Base-by-base conservation (phyloP, 306 rosid species). In the Cucurbita pepo region DNA sequence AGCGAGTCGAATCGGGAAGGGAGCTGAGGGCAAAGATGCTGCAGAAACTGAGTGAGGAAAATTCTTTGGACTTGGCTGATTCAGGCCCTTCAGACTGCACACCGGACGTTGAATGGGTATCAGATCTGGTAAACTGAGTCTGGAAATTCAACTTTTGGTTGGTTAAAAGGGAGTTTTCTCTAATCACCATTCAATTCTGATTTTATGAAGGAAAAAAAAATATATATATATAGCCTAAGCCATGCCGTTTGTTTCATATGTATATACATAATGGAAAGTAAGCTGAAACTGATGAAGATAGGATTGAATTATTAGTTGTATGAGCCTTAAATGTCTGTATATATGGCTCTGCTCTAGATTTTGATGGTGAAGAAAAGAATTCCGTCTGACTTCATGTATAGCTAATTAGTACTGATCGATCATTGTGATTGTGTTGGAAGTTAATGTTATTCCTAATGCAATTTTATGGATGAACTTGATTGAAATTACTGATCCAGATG, bases 1-100 rank as follows among this genome's bases (percentile, higher is more conserved):
- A 89, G 78, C 87, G 99, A 76, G 99, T 95, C 0, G 99, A 95
- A 76, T 88, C 95, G 0, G 99, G 99, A 1, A 88, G 99, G 64
- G 85, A 62, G n/a, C 71, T 95, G 14, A 75, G 99, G 74, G 87
- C 86, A 0, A 86, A 77, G 85, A 95, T 95, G 96, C 84, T 95
- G 40, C 92, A 91, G 83, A 95, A 82, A 41, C 78, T 95, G 36
- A 91, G 97, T 48, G 86, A 86, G 65, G 96, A 91, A 70, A 95
- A 95, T 13, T 81, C 92, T 10, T 45, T 94, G 37, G 87, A 44
- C 1, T 74, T 85, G 73, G 79, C 69, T 44, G 90, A 82, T 16
- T 64, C 78, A 40, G 62, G 11, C 4, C 5, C 69, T 8, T 61
- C 83, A 0, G 12, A 67, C 3, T 21, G 43, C 40, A 77, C 85